A percentile compares a stretch with the other conserved stretches of the same genome.
phyloP scores from a whole-genome alignment of 2,329 filamentous ascomycete species.

The Arachnopeziza araneosa region DNA sequence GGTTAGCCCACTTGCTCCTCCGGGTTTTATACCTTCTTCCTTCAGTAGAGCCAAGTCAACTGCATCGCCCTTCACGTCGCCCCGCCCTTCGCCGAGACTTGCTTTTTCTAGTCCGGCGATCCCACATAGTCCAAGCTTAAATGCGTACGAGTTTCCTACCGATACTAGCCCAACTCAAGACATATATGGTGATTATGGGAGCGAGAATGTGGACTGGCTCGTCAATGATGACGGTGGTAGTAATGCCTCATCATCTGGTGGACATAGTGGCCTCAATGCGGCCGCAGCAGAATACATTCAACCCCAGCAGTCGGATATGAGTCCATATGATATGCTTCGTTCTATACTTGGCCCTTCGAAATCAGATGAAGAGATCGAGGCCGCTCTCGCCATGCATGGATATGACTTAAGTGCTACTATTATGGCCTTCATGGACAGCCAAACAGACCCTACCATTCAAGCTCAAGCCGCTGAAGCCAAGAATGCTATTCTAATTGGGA shows the following conservation, averaged over 20 bases:
- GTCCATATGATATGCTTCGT: constrained; percentile 93
- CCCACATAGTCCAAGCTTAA: constrained; percentile 88
- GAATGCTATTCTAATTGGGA: constrained; percentile 73
- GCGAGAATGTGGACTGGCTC: constrained; percentile 95
- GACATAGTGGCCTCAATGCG: constrained; percentile 67
- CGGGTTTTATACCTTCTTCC: constrained; percentile 73
- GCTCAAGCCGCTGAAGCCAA: constrained; percentile 49
- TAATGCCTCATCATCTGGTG: constrained; percentile 67
- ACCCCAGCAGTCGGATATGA: constrained; percentile 77
- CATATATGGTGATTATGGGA: constrained; percentile 84
- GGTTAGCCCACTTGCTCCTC: constrained; percentile 77
- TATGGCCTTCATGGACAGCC: constrained; percentile 76
- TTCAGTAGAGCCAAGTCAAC: constrained; percentile 74
- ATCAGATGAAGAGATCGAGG: constrained; percentile 90
- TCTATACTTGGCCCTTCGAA: constrained; percentile 87
- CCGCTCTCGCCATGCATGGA: constrained; percentile 79
- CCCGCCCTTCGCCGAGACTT: constrained; percentile 84
- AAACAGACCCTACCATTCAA: constrained; percentile 45
- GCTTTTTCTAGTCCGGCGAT: constrained; percentile 86
- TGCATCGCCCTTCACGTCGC: constrained; percentile 88
- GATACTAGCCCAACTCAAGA: constrained; percentile 77
- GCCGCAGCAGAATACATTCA: constrained; percentile 75
- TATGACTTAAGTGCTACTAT: constrained; percentile 94
- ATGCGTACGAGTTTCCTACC: constrained; percentile 88
- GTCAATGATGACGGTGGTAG: constrained; percentile 81